Evolutionary conservation across 495 filamentous ascomycete species (phyloP).

Genomic region (Neurospora sp.): DNA sequence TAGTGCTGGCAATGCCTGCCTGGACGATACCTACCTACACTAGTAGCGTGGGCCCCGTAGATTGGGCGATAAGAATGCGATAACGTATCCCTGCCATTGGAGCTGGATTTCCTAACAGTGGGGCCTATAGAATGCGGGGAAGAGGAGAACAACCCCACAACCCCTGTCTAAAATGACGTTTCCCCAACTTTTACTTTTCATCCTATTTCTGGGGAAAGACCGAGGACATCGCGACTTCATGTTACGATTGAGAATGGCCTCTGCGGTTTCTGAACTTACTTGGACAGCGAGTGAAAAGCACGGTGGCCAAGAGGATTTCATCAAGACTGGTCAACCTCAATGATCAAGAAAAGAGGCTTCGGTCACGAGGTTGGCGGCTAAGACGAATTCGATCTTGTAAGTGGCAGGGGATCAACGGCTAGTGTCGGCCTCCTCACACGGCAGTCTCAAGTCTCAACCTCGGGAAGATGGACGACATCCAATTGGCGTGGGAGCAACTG

Average conservation of each 20-base stretch:
- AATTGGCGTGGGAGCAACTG: not conserved
- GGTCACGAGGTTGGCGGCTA: not conserved
- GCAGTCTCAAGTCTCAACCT: not conserved
- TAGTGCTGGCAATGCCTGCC: not conserved
- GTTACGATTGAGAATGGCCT: not conserved
- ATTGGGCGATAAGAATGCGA: not conserved
- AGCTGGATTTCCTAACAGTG: not conserved
- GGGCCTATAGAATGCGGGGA: not conserved
- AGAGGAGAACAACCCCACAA: not conserved
- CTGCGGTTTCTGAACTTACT: not conserved
- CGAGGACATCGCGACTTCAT: not conserved
- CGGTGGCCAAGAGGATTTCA: not conserved
- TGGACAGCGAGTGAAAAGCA: not conserved
- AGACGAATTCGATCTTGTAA: not conserved
- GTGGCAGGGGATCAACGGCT: constrained; percentile 7
- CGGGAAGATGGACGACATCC: not conserved
- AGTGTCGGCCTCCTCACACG: constrained; percentile 11
- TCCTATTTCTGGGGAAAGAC: not conserved
- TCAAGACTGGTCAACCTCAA: not conserved
- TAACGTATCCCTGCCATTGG: not conserved
- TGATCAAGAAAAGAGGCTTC: not conserved
- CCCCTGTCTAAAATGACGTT: not conserved
- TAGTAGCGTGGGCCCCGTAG: not conserved
- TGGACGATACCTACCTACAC: no score
- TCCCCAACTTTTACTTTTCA: not conserved